Evolutionary conservation across 2,329 filamentous ascomycete genomes (phyloP).

Genomic region (Monosporascus ibericus): DNA sequence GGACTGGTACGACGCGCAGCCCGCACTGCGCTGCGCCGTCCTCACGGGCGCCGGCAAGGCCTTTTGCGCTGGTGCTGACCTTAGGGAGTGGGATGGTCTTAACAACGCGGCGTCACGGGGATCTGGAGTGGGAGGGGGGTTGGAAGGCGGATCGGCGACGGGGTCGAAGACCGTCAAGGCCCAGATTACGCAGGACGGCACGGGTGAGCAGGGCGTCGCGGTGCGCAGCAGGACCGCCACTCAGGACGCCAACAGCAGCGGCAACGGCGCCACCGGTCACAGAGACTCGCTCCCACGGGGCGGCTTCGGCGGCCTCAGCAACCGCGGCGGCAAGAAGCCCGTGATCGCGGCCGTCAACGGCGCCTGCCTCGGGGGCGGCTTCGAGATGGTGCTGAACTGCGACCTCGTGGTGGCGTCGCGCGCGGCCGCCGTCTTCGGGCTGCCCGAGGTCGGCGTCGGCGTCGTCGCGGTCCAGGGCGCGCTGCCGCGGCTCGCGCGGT

Average conservation of each 20-base stretch:
- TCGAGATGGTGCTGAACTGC: slow-evolving; percentile 69
- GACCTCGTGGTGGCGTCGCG: slow-evolving; percentile 63
- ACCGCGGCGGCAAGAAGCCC: slow-evolving; percentile 65
- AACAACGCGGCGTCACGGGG: slow-evolving; percentile 22
- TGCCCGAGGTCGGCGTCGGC: slow-evolving; percentile 67
- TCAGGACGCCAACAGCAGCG: slow-evolving; percentile 4
- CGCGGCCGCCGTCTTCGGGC: slow-evolving; percentile 50
- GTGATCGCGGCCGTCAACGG: slow-evolving; percentile 74
- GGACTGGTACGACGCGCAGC: slow-evolving; percentile 58
- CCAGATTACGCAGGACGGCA: not conserved
- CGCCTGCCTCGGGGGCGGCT: slow-evolving; percentile 66
- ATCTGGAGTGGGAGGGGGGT: too few relatives aligned
- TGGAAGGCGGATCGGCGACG: not conserved
- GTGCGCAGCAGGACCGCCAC: slow-evolving; percentile 1
- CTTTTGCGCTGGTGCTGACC: slow-evolving; percentile 64
- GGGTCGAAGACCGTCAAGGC: not conserved
- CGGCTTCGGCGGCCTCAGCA: slow-evolving; percentile 62
- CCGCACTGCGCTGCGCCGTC: slow-evolving; percentile 54
- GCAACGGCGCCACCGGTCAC: slow-evolving; percentile 2
- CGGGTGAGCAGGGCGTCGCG: not conserved
- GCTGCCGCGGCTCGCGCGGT: slow-evolving; percentile 58
- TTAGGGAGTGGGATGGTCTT: slow-evolving; percentile 56
- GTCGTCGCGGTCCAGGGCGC: slow-evolving; percentile 67
- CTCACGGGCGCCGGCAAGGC: slow-evolving; percentile 55
- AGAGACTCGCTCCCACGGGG: slow-evolving; percentile 29